Conservation (phyloP, 2,329 filamentous ascomycete genomes). For the Ophiostoma montium region DNA sequence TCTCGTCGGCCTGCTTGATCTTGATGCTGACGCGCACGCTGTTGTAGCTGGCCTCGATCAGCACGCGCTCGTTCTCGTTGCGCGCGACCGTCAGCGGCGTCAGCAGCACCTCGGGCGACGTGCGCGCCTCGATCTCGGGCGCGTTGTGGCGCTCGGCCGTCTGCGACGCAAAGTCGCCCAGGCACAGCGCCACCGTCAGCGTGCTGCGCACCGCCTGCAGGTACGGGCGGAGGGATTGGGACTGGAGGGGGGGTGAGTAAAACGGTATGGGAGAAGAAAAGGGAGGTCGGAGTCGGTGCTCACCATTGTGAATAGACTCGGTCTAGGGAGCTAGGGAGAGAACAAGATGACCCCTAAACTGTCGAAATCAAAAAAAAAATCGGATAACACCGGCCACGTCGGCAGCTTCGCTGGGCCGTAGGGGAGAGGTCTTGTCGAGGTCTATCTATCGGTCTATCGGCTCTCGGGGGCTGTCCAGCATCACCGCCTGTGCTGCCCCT, state of each 20-base stretch:
- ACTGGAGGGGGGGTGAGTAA: conserved; percentile 37
- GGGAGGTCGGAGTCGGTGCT: too few species aligned
- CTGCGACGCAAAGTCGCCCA: conserved; percentile 96
- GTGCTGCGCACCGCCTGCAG: conserved; percentile 92
- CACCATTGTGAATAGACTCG: too few species aligned
- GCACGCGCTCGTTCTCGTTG: conserved; percentile 92
- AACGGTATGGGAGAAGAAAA: too few species aligned
- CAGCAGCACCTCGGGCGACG: conserved; percentile 84
- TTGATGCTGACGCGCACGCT: conserved; percentile 94
- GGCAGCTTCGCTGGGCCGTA: too few species aligned
- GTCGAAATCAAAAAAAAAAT: too few species aligned
- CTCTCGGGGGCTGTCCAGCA: background rate
- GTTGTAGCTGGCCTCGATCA: conserved; percentile 95
- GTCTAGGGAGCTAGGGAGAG: too few species aligned
- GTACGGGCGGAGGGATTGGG: conserved; percentile 92
- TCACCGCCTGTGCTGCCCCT: background rate
- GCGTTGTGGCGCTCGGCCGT: conserved; percentile 95
- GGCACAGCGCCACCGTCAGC: conserved; percentile 80
- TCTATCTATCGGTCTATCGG: too few species aligned
- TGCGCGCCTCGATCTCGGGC: conserved; percentile 86
- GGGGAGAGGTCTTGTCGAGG: too few species aligned
- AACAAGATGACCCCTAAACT: too few species aligned
- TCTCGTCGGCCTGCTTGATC: conserved; percentile 99
- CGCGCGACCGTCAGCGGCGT: conserved; percentile 82
- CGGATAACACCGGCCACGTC: too few species aligned